Conservation (phyloP, 2,329 filamentous ascomycete species). For the Neonectria coccinea region DNA sequence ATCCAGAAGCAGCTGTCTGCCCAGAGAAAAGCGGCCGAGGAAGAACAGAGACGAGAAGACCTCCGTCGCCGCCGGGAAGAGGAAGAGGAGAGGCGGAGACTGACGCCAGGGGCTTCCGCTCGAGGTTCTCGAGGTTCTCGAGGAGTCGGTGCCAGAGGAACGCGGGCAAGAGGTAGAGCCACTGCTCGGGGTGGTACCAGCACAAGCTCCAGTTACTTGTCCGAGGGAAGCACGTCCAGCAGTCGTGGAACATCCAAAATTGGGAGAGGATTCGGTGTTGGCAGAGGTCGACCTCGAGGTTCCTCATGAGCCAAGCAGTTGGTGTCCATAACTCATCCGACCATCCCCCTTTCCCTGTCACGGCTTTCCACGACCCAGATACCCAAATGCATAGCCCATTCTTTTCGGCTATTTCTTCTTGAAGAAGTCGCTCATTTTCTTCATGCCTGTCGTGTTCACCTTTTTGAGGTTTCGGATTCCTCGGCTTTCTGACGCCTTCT, state of each 20-base stretch:
- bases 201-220: slow-evolving; percentile 44
- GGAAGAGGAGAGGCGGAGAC: slow-evolving; percentile 59
- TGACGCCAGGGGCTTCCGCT: slow-evolving; percentile 45
- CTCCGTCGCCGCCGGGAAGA: slow-evolving; percentile 73
- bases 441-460: slow-evolving; percentile 93
- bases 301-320: slow-evolving; percentile 41
- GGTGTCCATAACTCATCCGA: slow-evolving; percentile 6
- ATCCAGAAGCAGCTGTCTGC: slow-evolving; percentile 79
- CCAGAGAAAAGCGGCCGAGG: slow-evolving; percentile 80
- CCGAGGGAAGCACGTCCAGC: slow-evolving; percentile 46
- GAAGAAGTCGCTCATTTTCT: slow-evolving; percentile 96
- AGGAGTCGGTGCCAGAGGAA: slow-evolving; percentile 47
- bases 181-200: slow-evolving; percentile 42
- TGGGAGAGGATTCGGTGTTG: slow-evolving; percentile 50
- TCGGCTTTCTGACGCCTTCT: slow-evolving; percentile 78
- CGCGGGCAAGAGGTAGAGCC: slow-evolving; percentile 45
- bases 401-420: slow-evolving; percentile 67
- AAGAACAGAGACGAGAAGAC: slow-evolving; percentile 81
- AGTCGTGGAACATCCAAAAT: slow-evolving; percentile 52
- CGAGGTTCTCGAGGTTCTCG: slow-evolving; percentile 49
- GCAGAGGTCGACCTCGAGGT: slow-evolving; percentile 50
- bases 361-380: slow-evolving; percentile 43
- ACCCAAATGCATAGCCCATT: slow-evolving; percentile 44
- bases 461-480: slow-evolving; percentile 87
- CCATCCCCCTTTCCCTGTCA: slow-evolving; percentile 14